Percentiles rank a stretch among this genome's conserved stretches.
phyloP scores from a whole-genome alignment of 345 rosid species.

The Pistacia vera region DNA sequence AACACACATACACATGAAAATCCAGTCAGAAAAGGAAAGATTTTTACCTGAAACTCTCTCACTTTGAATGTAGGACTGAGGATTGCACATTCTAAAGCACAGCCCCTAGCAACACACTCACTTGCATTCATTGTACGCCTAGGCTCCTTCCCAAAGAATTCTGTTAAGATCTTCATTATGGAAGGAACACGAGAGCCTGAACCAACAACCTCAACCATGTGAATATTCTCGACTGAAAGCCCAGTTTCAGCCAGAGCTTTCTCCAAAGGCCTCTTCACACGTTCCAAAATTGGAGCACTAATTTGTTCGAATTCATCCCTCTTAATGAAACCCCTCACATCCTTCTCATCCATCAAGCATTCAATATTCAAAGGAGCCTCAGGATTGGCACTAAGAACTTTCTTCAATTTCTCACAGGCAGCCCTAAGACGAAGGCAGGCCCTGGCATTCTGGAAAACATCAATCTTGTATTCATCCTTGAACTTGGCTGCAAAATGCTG shows the following conservation, averaged over 20 bases:
- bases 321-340: slow-evolving; percentile 82
- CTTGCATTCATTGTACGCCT: slow-evolving; percentile 98
- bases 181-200: slow-evolving; percentile 92
- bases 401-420: slow-evolving; percentile 90
- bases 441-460: slow-evolving; percentile 82
- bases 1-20: too few species aligned
- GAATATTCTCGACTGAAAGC: slow-evolving; percentile 71
- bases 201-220: slow-evolving; percentile 91
- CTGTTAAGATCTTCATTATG: slow-evolving; percentile 71
- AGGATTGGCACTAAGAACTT: slow-evolving; percentile 94
- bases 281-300: slow-evolving; percentile 77
- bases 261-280: slow-evolving; percentile 85
- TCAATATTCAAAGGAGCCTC: slow-evolving; percentile 87
- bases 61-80: slow-evolving; percentile 98
- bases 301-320: slow-evolving; percentile 91
- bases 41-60: slow-evolving; percentile 86
- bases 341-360: slow-evolving; percentile 97
- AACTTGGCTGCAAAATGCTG: slow-evolving; percentile 74
- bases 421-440: slow-evolving; percentile 87
- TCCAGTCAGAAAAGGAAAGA: neutral
- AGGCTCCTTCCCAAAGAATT: slow-evolving; percentile 97
- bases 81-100: slow-evolving; percentile 93
- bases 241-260: slow-evolving; percentile 89
- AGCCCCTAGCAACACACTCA: slow-evolving; percentile 92
- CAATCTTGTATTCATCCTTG: slow-evolving; percentile 89